Base-by-base conservation (phyloP, 257 asterid species). In the Lithospermum erythrorhizon region DNA sequence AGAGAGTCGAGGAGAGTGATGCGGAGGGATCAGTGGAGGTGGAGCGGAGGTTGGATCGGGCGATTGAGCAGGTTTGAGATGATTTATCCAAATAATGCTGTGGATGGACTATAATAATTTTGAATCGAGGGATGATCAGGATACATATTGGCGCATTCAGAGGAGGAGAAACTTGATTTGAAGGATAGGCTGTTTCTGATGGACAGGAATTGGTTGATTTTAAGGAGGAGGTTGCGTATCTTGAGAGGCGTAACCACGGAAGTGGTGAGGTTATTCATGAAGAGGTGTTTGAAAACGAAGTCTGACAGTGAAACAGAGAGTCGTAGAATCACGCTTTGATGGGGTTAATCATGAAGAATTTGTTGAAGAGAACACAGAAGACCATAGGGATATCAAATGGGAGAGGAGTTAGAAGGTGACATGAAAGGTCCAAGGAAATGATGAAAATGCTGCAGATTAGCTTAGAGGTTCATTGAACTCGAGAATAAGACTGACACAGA, bases 21-120 rank as follows among this genome's bases (percentile, higher is more conserved):
- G 94, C 84, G 55, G 95, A 84, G 78, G 78, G 94, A 84, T 76
- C 95, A 87, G 81, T 82, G 9, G 90, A 87, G 76, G 86, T 87
- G 37, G 95, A 87, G 76, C 78, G 87, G 78, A 77, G 95, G 79
- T 69, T 87, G 78, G 89, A 83, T 65, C 95, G 83, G 64, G 95
- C n/a, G 83, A 63, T 75, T 86, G 77, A 86, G 95, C 62, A 80
- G 94, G 48, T 86, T 86, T 53, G 95, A 86, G 73, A 86, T 86
- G 95, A 78, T 86, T 29, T 86, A 78, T 71, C 95, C 95, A 0
- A 80, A 58, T 48, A 69, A 47, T 25, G 76, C 23, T 11, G 71
- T 85, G 79, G 62, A 55, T 69, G 69, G 93, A 83, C 15, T 78
- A 74, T 58, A 83, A 72, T 47, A 86, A 78, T 61, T 76, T 81